Evolutionary conservation across 2,329 filamentous ascomycete species (phyloP).

Genomic region (Nigrospora oryzae): DNA sequence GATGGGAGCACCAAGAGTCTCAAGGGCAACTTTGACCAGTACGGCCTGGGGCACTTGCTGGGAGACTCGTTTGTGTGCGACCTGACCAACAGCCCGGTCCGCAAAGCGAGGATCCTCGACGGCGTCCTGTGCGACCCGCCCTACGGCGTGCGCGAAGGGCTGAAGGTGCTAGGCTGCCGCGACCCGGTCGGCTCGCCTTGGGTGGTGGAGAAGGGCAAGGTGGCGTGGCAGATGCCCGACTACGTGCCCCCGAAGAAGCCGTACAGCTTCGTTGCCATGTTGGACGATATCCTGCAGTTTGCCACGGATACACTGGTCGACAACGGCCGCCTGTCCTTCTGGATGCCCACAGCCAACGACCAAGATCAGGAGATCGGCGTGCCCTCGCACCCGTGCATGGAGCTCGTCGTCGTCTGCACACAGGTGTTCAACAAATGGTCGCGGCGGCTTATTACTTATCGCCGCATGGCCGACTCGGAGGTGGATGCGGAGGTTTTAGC

Average conservation of each 20-base stretch:
- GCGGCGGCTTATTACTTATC: conserved; percentile 79
- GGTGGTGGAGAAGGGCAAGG: conserved; percentile 60
- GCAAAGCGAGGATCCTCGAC: conserved; percentile 51
- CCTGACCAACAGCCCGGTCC: conserved; percentile 76
- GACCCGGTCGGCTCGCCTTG: conserved; percentile 53
- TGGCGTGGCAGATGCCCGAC: conserved; percentile 37
- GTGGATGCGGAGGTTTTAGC: conserved; percentile 37
- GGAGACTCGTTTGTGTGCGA: conserved; percentile 80
- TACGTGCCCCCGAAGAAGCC: conserved; percentile 73
- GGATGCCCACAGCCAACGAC: conserved; percentile 90
- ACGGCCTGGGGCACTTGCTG: conserved; percentile 56
- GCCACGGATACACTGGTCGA: conserved; percentile 69
- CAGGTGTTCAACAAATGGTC: conserved; percentile 94
- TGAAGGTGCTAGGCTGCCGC: conserved; percentile 76
- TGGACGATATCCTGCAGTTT: conserved; percentile 84
- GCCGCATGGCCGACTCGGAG: conserved; percentile 53
- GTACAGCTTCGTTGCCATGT: conserved; percentile 85
- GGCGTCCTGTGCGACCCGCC: conserved; percentile 94
- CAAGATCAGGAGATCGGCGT: conserved; percentile 68
- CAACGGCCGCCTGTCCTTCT: conserved; percentile 76
- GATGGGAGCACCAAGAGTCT: conserved; percentile 44
- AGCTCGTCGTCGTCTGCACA: conserved; percentile 67
- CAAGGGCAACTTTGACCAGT: conserved; percentile 74
- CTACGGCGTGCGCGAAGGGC: conserved; percentile 86
- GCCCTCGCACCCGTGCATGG: conserved; percentile 67